Conservation (phyloP, 768 basidiomycete species). For the Boletus insuetus region DNA sequence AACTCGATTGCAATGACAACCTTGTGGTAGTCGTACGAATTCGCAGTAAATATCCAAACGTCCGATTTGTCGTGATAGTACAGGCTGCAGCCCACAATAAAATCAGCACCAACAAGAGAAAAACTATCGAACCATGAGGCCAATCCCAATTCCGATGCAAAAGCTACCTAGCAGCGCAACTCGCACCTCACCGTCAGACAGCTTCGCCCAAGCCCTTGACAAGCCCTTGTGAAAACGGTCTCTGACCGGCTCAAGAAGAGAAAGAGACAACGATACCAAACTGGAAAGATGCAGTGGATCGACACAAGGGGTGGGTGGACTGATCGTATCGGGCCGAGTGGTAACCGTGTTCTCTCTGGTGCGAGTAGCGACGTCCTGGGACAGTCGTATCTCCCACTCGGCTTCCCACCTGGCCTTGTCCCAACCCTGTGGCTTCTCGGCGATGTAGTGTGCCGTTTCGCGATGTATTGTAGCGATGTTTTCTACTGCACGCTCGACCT, state of each 20-base stretch:
- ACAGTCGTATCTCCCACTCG: constrained; percentile 60
- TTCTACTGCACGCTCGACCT: constrained; percentile 58
- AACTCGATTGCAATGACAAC: no score
- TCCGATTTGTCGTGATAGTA: background rate
- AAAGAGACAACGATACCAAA: constrained; percentile 57
- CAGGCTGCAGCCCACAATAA: background rate
- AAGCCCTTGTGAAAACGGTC: constrained; percentile 23
- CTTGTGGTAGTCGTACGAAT: no score
- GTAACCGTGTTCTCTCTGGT: constrained; percentile 40
- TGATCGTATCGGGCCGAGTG: constrained; percentile 13
- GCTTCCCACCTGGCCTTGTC: constrained; percentile 65
- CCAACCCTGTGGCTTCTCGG: constrained; percentile 40
- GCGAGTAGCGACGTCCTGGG: constrained; percentile 55
- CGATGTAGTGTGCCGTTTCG: constrained; percentile 20
- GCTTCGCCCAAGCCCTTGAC: constrained; percentile 22
- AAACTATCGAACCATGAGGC: constrained; percentile 33
- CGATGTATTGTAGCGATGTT: constrained; percentile 36
- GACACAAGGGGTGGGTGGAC: constrained; percentile 33
- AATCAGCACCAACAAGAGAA: background rate
- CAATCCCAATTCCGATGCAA: constrained; percentile 45
- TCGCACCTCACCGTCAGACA: constrained; percentile 30
- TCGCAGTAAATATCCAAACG: no score
- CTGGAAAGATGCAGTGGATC: constrained; percentile 71
- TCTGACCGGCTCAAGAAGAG: constrained; percentile 50
- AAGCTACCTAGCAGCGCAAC: constrained; percentile 40